Base-by-base conservation (phyloP, 345 rosid genomes). In the Mangifera indica region DNA sequence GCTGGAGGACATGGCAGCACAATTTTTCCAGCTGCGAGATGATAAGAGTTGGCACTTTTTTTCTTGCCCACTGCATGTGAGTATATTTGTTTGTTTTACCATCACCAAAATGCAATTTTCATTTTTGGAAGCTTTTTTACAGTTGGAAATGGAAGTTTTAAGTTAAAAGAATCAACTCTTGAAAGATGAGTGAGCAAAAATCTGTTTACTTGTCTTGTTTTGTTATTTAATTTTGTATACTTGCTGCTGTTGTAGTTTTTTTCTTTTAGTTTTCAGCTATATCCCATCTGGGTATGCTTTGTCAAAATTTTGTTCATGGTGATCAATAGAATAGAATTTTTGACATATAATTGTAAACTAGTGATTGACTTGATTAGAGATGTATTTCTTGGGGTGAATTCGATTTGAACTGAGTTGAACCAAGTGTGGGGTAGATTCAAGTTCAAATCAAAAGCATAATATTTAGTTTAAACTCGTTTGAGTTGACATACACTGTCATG, bases 71-170 rank as follows among this genome's bases (percentile, higher is more conserved):
- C 60, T 10, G 57, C 60, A 49, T 21, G 74, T 60, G 67, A 60
- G 59, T 60, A 69, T 60, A 34, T 60, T 71, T 71, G 74, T 71
- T 71, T 61, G 60, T 60, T 20, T 58, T 71, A n/a, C 22, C 60
- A 60, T 54, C 51, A 21, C 67, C 67, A 37, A 71, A 55, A 20
- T 71, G 67, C 56, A 52, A 71, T 71, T 71, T 49, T 49, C 15
- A 9, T 51, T 60, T 32, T 34, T 11, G 11, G 32, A 56, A 71
- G 54, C 49, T 59, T 37, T 34, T 37, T 71, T 71, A 71, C 51
- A 61, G 13, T 37, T 15, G 17, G 46, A 57, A 61, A 37, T 6
- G 42, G 34, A 18, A 49, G 26, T 65, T 0, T 22, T 1, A n/a
- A 46, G 17, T n/a, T 44, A 0, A 48, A 26, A 7, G 46, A 60